A percentile compares a stretch with the other conserved stretches of the same genome.
Evolutionary conservation across 805 yeast species (phyloP).

Genomic region (Sungouiella blattae): DNA sequence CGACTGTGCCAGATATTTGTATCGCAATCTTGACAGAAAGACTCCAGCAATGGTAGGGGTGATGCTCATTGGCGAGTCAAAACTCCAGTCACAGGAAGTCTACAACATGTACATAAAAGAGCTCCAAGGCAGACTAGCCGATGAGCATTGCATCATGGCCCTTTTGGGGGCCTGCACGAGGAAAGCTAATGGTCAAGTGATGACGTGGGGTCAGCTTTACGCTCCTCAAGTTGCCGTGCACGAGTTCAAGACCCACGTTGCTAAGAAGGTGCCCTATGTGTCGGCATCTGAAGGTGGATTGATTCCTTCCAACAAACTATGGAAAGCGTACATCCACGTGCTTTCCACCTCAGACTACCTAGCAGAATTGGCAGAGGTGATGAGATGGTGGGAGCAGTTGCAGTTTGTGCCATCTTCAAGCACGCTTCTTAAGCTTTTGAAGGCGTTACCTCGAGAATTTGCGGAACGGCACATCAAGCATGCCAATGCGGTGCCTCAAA

Average conservation of each 20-base stretch:
- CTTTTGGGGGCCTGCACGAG: conserved; percentile 48
- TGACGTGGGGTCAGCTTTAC: conserved; percentile 47
- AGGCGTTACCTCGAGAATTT: conserved; percentile 33
- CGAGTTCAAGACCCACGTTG: conserved; percentile 49
- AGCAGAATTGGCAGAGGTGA: conserved; percentile 46
- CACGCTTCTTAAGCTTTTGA: conserved; percentile 39
- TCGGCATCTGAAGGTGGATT: conserved; percentile 13
- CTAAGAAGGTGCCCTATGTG: conserved; percentile 7
- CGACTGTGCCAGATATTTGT: conserved; percentile 26
- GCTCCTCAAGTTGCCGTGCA: conserved; percentile 61
- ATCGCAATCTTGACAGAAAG: conserved; percentile 19
- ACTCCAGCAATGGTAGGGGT: conserved; percentile 27
- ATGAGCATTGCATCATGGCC: conserved; percentile 34
- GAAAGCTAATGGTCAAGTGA: conserved; percentile 10
- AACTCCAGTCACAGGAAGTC: conserved; percentile 23
- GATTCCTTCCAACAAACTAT: conserved; percentile 44
- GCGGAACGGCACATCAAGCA: conserved; percentile 38
- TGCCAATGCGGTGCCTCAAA: conserved; percentile 10
- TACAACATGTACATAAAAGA: conserved; percentile 28
- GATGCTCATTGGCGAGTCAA: conserved; percentile 37
- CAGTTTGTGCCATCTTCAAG: conserved; percentile 38
- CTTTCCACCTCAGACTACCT: conserved; percentile 45
- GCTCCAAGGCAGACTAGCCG: conserved; percentile 20
- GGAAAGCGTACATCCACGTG: conserved; percentile 52
- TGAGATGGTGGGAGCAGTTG: conserved; percentile 54